A percentile compares a stretch with the other conserved stretches of the same genome.
Conservation (phyloP, 345 rosid genomes). For the Nasturtium officinale region DNA sequence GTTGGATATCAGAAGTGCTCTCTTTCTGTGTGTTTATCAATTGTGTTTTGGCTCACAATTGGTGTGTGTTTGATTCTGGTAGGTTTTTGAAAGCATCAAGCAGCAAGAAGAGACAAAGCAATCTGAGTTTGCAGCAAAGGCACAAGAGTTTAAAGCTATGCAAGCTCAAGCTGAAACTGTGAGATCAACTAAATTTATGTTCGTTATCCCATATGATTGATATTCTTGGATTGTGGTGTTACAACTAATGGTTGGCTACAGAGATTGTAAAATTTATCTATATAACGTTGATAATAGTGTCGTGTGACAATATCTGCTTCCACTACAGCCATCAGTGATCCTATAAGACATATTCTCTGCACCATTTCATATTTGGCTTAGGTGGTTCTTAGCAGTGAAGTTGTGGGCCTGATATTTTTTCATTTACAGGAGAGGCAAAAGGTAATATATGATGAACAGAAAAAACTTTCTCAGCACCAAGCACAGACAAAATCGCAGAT, state of each 20-base stretch:
- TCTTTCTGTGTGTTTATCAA: slow-evolving; percentile 7
- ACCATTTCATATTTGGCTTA: slow-evolving; percentile 9
- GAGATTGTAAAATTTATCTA: too few relatives aligned
- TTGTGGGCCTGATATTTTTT: slow-evolving; percentile 29
- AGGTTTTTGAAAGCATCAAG: slow-evolving; percentile 83
- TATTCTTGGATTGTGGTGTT: not conserved
- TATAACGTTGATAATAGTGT: too few relatives aligned
- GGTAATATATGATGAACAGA: slow-evolving; percentile 91
- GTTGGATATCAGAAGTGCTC: slow-evolving; percentile 10
- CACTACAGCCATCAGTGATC: slow-evolving; percentile 20
- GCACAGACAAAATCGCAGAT: slow-evolving; percentile 98
- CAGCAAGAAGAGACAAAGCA: slow-evolving; percentile 82
- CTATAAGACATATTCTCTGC: slow-evolving; percentile 10
- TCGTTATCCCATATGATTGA: not conserved
- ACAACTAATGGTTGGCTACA: slow-evolving; percentile 16
- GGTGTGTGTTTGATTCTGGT: slow-evolving; percentile 23
- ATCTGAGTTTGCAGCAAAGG: slow-evolving; percentile 60
- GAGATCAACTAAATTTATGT: slow-evolving; percentile 35
- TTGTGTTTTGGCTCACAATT: not conserved
- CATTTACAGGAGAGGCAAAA: slow-evolving; percentile 82
- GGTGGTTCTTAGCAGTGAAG: slow-evolving; percentile 7
- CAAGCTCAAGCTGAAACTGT: slow-evolving; percentile 96
- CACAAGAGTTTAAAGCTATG: slow-evolving; percentile 79
- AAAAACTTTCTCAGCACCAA: slow-evolving; percentile 81
- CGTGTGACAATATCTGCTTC: slow-evolving; percentile 8